Evolutionary conservation across 352 stramenopile genomes (phyloP), one percentile per base, ranked within the genome.

Genomic region (Stramenopiles sp.): DNA sequence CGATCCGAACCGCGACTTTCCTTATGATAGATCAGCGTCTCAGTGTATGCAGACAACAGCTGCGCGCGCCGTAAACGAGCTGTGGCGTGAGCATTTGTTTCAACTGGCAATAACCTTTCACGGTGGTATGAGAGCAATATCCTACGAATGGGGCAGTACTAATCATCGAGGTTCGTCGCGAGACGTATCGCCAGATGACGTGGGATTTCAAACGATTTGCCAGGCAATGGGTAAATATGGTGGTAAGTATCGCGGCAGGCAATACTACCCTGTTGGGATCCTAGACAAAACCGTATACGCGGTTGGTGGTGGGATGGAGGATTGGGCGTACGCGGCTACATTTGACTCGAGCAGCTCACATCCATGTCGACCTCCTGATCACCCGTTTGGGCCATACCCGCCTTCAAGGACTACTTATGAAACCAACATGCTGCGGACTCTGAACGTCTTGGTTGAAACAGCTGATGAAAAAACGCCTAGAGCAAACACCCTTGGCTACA

Each of bases 1-100:
- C 30, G 96, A 99, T 86, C 95, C 96, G 30, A 99, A 99, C 85
- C 91, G 95, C 33, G 96, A 99, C 85, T 99, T 98, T 88, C 95
- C 97, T 80, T 98, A 98, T 85, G 94, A 97, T 89, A 88, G 92
- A 30, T 81, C 84, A 1, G 67, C 83, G 0, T 84, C 71, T 0
- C n/a, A 92, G 0, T 99, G 96, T 85, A 98, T 98, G 94, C 84
- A 92, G 82, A 95, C 95, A 7, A 97, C 98, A 85, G 95, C 94
- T 27, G 95, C 92, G 81, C 91, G 95, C 67, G 94, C 92, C 0
- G 88, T 98, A 29, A 98, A 99, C 85, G 95, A 98, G 86, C 85
- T 99, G 32, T 99, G 92, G 88, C 90, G 93, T 44, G 90, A 97
- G 32, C 93, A 99, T 85, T 85, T 98, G 1, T 98, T 99, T 85